Evolutionary conservation across 164 flowering plant species (phyloP), one percentile per base, ranked within the genome.

Genomic region (Sextonia rubra): DNA sequence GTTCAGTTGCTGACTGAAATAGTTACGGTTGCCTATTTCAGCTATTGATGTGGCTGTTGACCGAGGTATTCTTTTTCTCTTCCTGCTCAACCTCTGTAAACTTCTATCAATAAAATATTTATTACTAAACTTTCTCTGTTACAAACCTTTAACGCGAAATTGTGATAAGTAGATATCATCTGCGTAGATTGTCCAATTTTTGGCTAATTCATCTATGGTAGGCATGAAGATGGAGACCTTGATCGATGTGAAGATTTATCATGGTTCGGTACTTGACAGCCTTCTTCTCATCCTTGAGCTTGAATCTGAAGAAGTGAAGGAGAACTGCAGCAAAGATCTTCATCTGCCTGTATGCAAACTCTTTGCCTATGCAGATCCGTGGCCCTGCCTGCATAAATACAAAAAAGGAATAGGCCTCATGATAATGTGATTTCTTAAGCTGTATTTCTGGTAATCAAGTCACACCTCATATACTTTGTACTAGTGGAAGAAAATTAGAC

Each of bases 281-380:
- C 60, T 70, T 70, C 0, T 67, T 74, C 23, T 82, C 86, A 77
- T 90, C 90, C 1, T 65, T 80, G 29, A 92, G 71, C 73, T 77
- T 86, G 80, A 89, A 91, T 68, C 78, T 75, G 80, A 88, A 90
- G 78, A 82, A 86, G 5, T 68, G 69, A 29, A 89, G 76, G 17
- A 90, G 90, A 4, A 82, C 80, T 1, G 81, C 76, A 5, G 90
- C 80, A 8, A 85, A 60, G 26, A 89, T 92, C 86, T 90, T 92
- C 97, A 90, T 92, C 70, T 92, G 92, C 61, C 89, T 68, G 64
- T 92, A 89, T 18, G 94, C 90, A 73, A 90, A 90, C 23, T 92
- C 93, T 69, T 85, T 90, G 11, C 94, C 93, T 23, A 89, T 67
- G 69, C 97, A 89, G 12, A 81, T 89, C 24, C 93, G 71, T 2